Evolutionary conservation across 2,329 filamentous ascomycete genomes (phyloP), one percentile per base, ranked within the genome.

Genomic region (Aspergillus sp.): DNA sequence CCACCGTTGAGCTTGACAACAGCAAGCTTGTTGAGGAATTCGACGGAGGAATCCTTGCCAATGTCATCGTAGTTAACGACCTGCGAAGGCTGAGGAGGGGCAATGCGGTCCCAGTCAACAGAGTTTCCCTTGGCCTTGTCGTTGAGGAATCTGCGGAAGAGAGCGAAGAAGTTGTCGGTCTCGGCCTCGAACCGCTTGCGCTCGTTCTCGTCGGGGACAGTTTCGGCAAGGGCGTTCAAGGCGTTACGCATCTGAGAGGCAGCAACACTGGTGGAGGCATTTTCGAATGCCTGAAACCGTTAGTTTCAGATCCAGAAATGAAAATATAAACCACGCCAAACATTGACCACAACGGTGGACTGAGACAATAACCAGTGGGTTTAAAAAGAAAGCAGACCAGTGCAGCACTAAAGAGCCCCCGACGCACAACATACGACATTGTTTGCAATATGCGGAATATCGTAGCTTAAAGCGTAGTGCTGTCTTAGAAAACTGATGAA

Each of bases 131-230:
- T 98, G 73, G 95, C 93, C 84, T 97, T 96, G 82, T 98, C 95
- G 76, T 97, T 97, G 63, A 99, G 83, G 80, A 97, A 99, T 80
- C 95, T 88, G 74, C 95, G 90, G 89, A 99, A 99, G 62, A 99
- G 89, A 60, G 92, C 89, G 75, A 99, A 99, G 85, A 99, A 99
- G 87, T 99, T 99, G 86, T 99, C 95, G 93, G 97, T 98, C 81
- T 99, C 93, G 4, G 93, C 96, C 82, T 98, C 93, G 78, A 98
- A 98, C 66, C 96, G 87, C 90, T 80, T 78, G 81, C 85, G 87
- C 74, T 85, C 82, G 32, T 75, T 81, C 56, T 89, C 83, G 74
- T 98, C 92, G 71, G 87, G 85, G 74, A 97, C 93, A 9, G 89
- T 90, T 80, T 99, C 95, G 68, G 90, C 85, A 63, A 99, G 89